Evolutionary conservation across 2,329 filamentous ascomycete species (phyloP), one percentile per base, ranked within the genome.

Genomic region (Blastomyces emzantsi): DNA sequence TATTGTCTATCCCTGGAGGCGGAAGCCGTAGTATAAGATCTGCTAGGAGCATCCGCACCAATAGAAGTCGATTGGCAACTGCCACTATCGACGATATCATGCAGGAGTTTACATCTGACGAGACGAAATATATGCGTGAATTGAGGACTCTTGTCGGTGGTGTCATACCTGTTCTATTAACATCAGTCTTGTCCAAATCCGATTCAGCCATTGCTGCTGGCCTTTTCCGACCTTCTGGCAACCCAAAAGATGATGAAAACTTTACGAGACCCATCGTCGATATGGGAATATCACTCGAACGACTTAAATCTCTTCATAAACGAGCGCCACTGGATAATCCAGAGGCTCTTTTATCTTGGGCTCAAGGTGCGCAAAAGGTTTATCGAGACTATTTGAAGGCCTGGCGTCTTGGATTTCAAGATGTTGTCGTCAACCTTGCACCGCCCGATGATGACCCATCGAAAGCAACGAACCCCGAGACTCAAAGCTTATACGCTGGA

Each of bases 331-430:
- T 89, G 60, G 82, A 87, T 28, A 87, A 94, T 67, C 79, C 89
- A 1, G 84, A 89, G 64, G 83, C 84, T 17, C 82, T 99, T 61
- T 80, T 95, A 11, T 82, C 82, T 51, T 99, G 94, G 94, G 89
- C 92, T 1, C 85, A 91, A 63, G 85, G 84, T 25, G 87, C 90
- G 0, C 85, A 90, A 56, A 86, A 87, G 63, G 83, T 93, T 11
- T 99, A 99, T 73, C 82, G 86, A 65, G 87, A 90, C 71, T 99
- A 97, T 73, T 82, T 97, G 41, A 86, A 86, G 71, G 87, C 89
- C 8, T 99, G 94, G 94, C 85, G 92, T 39, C 82, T 97, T 58
- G 94, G 94, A 0, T 99, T 97, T 75, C 90, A 96, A 71, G 92
- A 96, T 73, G 86, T 99, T 25, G 87, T 97, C 60, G 90, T 99